A percentile compares a stretch with the other conserved stretches of the same genome.
Conservation (phyloP, 1,284 basidiomycete genomes). For the Chiua sp. region DNA sequence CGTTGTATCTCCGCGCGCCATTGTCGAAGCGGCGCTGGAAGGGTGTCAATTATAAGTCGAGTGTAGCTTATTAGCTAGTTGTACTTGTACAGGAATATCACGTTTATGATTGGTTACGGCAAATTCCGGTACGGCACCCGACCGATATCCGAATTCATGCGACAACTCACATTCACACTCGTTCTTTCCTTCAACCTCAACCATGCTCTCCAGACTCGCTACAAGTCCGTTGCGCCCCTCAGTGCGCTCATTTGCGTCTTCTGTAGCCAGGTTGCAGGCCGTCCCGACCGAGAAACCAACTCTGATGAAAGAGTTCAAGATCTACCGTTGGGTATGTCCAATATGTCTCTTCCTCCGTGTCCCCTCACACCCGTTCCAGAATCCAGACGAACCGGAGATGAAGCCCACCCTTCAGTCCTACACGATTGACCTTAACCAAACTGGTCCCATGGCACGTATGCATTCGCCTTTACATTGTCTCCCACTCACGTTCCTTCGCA, state of each 20-base stretch:
- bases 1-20: constrained; percentile 1
- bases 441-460: constrained; percentile 89
- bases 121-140: constrained; percentile 14
- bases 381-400: constrained; percentile 93
- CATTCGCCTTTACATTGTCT: neutral
- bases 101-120: constrained; percentile 29
- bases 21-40: constrained; percentile 17
- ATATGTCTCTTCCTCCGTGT: rapidly evolving
- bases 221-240: constrained; percentile 14
- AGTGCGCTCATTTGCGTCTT: constrained; percentile 47
- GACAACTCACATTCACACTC: constrained; percentile 4
- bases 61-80: constrained; percentile 1
- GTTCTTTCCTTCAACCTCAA: neutral
- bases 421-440: constrained; percentile 92
- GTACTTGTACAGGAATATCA: neutral
- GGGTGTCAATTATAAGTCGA: too few species aligned
- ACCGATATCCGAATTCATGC: constrained; percentile 19
- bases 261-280: constrained; percentile 47
- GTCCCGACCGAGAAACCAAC: constrained; percentile 49
- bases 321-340: constrained; percentile 89
- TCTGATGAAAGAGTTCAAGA: constrained; percentile 88
- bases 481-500: neutral
- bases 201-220: constrained; percentile 16
- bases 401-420: constrained; percentile 95
- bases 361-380: constrained; percentile 50